Evolutionary conservation across 192 early-diverging fungal species (phyloP).

Genomic region (Phycomyces nitens): DNA sequence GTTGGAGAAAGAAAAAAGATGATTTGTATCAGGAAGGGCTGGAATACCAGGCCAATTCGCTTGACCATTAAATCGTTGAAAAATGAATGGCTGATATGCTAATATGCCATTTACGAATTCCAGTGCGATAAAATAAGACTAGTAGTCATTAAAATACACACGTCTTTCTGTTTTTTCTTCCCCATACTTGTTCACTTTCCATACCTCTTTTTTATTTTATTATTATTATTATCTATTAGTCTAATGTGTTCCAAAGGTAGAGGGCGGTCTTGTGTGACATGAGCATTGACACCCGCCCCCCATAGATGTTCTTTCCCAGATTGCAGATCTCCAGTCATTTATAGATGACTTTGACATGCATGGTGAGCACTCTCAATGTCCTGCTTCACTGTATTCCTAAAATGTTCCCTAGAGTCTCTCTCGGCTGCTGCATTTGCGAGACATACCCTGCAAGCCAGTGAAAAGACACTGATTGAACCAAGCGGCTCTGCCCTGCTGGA

Average conservation of each 20-base stretch:
- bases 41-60: too few relatives aligned
- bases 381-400: not conserved
- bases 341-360: conserved; percentile 27
- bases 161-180: not conserved
- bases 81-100: conserved; percentile 1
- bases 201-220: not conserved
- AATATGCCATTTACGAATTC: not conserved
- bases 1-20: too few relatives aligned
- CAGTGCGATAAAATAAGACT: not conserved
- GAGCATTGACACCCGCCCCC: not conserved
- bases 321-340: conserved; percentile 27
- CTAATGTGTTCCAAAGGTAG: not conserved
- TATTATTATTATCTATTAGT: not conserved
- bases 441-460: not conserved
- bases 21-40: too few relatives aligned
- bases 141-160: not conserved
- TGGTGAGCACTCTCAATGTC: not conserved
- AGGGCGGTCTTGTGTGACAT: too few relatives aligned
- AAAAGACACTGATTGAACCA: conserved; percentile 1
- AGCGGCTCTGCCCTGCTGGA: not conserved
- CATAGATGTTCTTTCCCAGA: conserved; percentile 21
- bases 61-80: not conserved
- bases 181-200: not conserved
- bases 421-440: not conserved
- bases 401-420: not conserved